phyloP scores from a whole-genome alignment of 2,329 filamentous ascomycete species.

The Pseudocercospora vitis region DNA sequence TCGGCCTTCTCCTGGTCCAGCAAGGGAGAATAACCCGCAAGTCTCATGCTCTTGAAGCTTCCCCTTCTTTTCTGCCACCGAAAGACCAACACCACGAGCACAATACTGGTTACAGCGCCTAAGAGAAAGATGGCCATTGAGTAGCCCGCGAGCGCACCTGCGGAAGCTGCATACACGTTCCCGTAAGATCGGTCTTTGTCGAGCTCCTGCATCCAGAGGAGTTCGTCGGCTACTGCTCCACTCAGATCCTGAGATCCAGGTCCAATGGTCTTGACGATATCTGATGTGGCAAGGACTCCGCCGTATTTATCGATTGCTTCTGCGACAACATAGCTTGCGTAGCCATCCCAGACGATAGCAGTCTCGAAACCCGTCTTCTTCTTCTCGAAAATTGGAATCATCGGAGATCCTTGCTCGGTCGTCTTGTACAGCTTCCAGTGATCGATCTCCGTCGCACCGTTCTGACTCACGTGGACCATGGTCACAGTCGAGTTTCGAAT shows the following conservation, averaged over 20 bases:
- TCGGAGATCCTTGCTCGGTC: slow-evolving; percentile 16
- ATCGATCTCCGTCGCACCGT: slow-evolving; percentile 42
- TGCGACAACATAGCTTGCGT: slow-evolving; percentile 19
- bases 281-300: slow-evolving; percentile 8
- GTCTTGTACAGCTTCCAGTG: slow-evolving; percentile 24
- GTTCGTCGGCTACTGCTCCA: slow-evolving; percentile 20
- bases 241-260: slow-evolving; percentile 6
- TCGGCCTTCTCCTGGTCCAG: background rate
- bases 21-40: slow-evolving; percentile 1
- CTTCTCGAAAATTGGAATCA: slow-evolving; percentile 15
- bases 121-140: slow-evolving; percentile 12
- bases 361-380: slow-evolving; percentile 24
- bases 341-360: slow-evolving; percentile 21
- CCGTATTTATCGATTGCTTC: slow-evolving; percentile 24
- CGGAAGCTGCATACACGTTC: slow-evolving; percentile 10
- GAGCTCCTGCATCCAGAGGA: slow-evolving; percentile 20
- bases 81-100: slow-evolving; percentile 8
- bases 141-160: slow-evolving; percentile 1
- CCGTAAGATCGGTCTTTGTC: slow-evolving; percentile 12
- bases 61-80: slow-evolving; percentile 2
- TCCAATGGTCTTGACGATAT: slow-evolving; percentile 3
- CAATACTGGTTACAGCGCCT: slow-evolving; percentile 10
- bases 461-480: slow-evolving; percentile 53
- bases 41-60: background rate
- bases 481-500: slow-evolving; percentile 26